phyloP scores from a whole-genome alignment of 129 eudicot genomes.

The Oenanthe sinensis region DNA sequence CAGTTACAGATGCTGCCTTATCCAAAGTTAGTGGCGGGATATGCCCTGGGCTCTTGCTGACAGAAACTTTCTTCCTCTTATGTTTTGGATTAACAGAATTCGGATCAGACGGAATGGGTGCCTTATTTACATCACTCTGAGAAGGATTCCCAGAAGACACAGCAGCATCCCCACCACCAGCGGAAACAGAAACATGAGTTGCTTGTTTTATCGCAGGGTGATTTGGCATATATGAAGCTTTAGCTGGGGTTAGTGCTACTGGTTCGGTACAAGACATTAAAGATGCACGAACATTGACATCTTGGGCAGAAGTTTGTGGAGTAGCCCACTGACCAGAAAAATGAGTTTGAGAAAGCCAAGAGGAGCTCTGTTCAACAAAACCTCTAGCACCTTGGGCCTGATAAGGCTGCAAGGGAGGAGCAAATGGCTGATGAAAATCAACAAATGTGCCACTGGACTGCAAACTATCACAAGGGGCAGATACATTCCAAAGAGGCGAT shows the following conservation, averaged over 20 bases:
- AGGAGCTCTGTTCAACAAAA: slow-evolving; percentile 43
- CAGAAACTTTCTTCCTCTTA: slow-evolving; percentile 61
- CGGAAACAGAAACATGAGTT: slow-evolving; percentile 25
- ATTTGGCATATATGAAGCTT: slow-evolving; percentile 32
- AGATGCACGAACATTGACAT: slow-evolving; percentile 34
- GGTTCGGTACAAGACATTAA: slow-evolving; percentile 47
- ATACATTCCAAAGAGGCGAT: slow-evolving; percentile 82
- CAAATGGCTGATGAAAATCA: slow-evolving; percentile 43
- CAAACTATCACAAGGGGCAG: slow-evolving; percentile 49
- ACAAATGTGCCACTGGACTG: slow-evolving; percentile 19
- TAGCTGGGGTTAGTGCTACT: slow-evolving; percentile 51
- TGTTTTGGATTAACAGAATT: slow-evolving; percentile 45
- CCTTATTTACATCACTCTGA: slow-evolving; percentile 24
- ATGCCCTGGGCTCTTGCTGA: slow-evolving; percentile 26
- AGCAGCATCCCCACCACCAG: slow-evolving; percentile 24
- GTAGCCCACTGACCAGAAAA: slow-evolving; percentile 77
- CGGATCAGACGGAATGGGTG: slow-evolving; percentile 23
- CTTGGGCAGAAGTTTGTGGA: slow-evolving; percentile 49
- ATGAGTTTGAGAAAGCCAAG: slow-evolving; percentile 71
- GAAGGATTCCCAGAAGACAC: slow-evolving; percentile 26
- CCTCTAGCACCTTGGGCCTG: slow-evolving; percentile 43
- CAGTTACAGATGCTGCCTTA: slow-evolving; percentile 20
- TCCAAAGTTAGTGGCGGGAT: slow-evolving; percentile 19
- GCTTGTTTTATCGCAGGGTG: slow-evolving; percentile 27
- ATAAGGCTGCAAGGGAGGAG: slow-evolving; percentile 63